These are phyloP conservation scores for Trichoderma koningii DNA, from an alignment of 2,329 filamentous ascomycete genomes.

Conservation along the genomic window DNA sequence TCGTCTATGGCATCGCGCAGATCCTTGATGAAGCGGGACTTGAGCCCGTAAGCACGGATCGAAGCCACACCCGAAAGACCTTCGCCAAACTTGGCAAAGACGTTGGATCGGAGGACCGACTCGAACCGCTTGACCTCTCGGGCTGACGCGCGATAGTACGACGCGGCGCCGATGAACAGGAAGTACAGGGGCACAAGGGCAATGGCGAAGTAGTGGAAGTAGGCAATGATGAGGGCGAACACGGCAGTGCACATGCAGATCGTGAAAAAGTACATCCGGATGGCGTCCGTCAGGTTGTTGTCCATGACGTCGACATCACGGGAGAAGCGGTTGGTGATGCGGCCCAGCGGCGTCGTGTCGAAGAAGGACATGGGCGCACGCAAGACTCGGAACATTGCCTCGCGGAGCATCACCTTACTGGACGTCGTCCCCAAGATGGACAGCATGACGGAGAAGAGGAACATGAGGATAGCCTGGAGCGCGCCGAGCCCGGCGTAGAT, in stretches of 20 bases:
- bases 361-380: slow-evolving; percentile 86
- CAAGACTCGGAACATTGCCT: slow-evolving; percentile 76
- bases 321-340: slow-evolving; percentile 95
- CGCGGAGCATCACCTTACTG: slow-evolving; percentile 77
- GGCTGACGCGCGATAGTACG: slow-evolving; percentile 88
- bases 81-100: slow-evolving; percentile 91
- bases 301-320: slow-evolving; percentile 97
- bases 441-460: slow-evolving; percentile 75
- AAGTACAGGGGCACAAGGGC: slow-evolving; percentile 66
- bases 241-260: slow-evolving; percentile 79
- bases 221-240: slow-evolving; percentile 90
- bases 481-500: slow-evolving; percentile 71
- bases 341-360: slow-evolving; percentile 91
- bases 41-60: slow-evolving; percentile 86
- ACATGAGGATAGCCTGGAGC: slow-evolving; percentile 72
- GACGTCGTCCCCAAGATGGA: slow-evolving; percentile 79
- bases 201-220: slow-evolving; percentile 82
- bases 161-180: slow-evolving; percentile 78
- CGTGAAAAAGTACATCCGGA: slow-evolving; percentile 90
- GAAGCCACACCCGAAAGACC: slow-evolving; percentile 80
- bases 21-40: slow-evolving; percentile 70
- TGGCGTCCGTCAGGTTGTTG: slow-evolving; percentile 83
- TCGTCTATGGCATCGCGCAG: slow-evolving; percentile 77
- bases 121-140: slow-evolving; percentile 95
- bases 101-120: slow-evolving; percentile 78